Percentiles rank a stretch among this genome's conserved stretches.
Evolutionary conservation across 2,329 filamentous ascomycete species (phyloP).

Genomic region (Rutstroemia sydowiana): DNA sequence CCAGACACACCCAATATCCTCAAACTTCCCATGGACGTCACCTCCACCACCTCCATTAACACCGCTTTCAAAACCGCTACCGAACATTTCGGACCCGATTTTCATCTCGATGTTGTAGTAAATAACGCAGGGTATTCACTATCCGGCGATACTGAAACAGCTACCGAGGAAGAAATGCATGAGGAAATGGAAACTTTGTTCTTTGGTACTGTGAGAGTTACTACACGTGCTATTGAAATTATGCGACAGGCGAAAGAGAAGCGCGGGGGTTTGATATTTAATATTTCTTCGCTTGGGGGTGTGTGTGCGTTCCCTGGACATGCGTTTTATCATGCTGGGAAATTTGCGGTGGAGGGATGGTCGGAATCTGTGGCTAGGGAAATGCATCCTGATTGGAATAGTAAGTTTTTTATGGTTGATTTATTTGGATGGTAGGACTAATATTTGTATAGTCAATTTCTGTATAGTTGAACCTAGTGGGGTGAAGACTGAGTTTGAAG

Average conservation of each 20-base stretch:
- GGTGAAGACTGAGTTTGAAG: background rate
- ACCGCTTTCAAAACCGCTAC: constrained; percentile 33
- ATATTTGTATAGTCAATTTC: background rate
- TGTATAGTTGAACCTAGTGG: background rate
- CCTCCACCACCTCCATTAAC: constrained; percentile 33
- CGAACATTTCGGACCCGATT: constrained; percentile 34
- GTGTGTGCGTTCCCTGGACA: background rate
- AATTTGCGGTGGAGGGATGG: constrained; percentile 35
- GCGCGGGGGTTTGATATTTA: background rate
- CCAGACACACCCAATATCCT: constrained; percentile 33
- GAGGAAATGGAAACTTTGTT: constrained; percentile 8
- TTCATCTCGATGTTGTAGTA: constrained; percentile 45
- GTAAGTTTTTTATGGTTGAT: constrained; percentile 25
- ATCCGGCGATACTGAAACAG: constrained; percentile 43
- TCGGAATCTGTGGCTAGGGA: constrained; percentile 30
- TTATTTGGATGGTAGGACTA: background rate
- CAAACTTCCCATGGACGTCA: constrained; percentile 41
- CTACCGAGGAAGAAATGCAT: constrained; percentile 30
- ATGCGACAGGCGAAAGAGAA: background rate
- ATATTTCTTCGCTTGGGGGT: constrained; percentile 5
- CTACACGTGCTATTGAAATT: constrained; percentile 2
- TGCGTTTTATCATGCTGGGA: constrained; percentile 15
- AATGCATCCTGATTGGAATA: constrained; percentile 30
- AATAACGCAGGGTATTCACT: constrained; percentile 56
- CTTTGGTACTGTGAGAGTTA: constrained; percentile 3